Evolutionary conservation across 257 asterid species (phyloP).

Genomic region (Verbascum thapsus): DNA sequence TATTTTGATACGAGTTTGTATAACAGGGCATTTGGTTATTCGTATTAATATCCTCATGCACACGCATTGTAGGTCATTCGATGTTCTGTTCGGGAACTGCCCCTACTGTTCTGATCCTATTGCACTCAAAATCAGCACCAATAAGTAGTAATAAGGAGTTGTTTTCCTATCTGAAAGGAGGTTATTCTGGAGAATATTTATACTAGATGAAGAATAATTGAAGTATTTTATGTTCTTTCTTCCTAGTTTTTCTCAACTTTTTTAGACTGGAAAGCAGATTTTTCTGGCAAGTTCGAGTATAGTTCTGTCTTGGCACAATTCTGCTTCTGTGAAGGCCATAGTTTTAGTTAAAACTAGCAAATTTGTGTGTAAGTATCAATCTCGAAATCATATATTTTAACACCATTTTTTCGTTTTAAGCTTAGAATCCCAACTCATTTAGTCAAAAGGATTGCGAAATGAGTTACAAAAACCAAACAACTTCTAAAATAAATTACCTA

Average conservation of each 20-base stretch:
- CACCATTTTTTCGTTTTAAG: too few relatives aligned
- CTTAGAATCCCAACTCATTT: too few relatives aligned
- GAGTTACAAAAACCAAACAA: too few relatives aligned
- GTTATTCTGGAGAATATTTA: background rate
- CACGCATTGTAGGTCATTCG: conserved; percentile 51
- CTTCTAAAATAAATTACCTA: too few relatives aligned
- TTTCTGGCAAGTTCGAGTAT: conserved; percentile 5
- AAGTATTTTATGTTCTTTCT: background rate
- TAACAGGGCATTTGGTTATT: background rate
- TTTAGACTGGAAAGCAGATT: background rate
- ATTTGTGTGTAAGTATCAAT: too few relatives aligned
- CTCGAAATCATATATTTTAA: too few relatives aligned
- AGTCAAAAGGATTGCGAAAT: too few relatives aligned
- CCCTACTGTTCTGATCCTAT: conserved; percentile 77
- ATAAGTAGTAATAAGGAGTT: conserved; percentile 23
- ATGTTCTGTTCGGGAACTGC: conserved; percentile 66
- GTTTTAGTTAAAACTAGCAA: too few relatives aligned
- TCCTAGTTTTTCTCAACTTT: background rate
- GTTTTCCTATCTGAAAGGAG: conserved; percentile 4
- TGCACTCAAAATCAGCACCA: conserved; percentile 57
- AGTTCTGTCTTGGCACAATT: too few relatives aligned
- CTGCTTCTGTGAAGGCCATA: too few relatives aligned
- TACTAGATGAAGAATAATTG: background rate
- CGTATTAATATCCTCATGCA: conserved; percentile 11
- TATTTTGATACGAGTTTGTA: background rate